Percentiles rank a stretch among this genome's conserved stretches.
Conservation (phyloP, 2,329 filamentous ascomycete genomes). For the Fusarium sp. region DNA sequence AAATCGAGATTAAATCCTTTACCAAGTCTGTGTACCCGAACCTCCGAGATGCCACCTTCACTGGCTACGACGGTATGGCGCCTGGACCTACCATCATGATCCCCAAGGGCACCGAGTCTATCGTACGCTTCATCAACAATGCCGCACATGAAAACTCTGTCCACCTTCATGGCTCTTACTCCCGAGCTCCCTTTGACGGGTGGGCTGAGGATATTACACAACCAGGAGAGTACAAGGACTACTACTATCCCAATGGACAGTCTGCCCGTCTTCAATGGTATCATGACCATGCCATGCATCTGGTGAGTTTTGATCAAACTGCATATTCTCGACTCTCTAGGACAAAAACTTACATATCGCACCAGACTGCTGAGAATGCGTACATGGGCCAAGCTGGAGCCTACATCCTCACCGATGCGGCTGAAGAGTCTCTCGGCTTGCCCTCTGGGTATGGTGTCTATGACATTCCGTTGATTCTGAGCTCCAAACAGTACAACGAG, state of each 20-base stretch:
- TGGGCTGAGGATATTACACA: slow-evolving; percentile 66
- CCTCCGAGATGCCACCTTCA: slow-evolving; percentile 46
- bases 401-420: slow-evolving; percentile 65
- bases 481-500: slow-evolving; percentile 63
- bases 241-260: slow-evolving; percentile 71
- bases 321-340: neutral
- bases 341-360: neutral
- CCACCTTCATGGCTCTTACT: slow-evolving; percentile 68
- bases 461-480: slow-evolving; percentile 64
- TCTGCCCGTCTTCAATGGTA: slow-evolving; percentile 68
- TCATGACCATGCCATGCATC: slow-evolving; percentile 59
- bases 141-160: slow-evolving; percentile 58
- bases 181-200: slow-evolving; percentile 40
- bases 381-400: slow-evolving; percentile 69
- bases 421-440: slow-evolving; percentile 61
- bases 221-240: slow-evolving; percentile 69
- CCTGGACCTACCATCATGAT: slow-evolving; percentile 67
- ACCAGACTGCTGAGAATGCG: slow-evolving; percentile 64
- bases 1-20: slow-evolving; percentile 50
- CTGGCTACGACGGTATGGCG: slow-evolving; percentile 66
- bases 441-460: slow-evolving; percentile 63
- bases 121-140: slow-evolving; percentile 67
- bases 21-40: slow-evolving; percentile 53
- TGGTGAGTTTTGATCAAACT: slow-evolving; percentile 38
- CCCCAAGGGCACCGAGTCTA: slow-evolving; percentile 61